A percentile compares a stretch with the other conserved stretches of the same genome.
Evolutionary conservation across 495 filamentous ascomycete genomes (phyloP).

Genomic region (Parachaetomium inaequale): DNA sequence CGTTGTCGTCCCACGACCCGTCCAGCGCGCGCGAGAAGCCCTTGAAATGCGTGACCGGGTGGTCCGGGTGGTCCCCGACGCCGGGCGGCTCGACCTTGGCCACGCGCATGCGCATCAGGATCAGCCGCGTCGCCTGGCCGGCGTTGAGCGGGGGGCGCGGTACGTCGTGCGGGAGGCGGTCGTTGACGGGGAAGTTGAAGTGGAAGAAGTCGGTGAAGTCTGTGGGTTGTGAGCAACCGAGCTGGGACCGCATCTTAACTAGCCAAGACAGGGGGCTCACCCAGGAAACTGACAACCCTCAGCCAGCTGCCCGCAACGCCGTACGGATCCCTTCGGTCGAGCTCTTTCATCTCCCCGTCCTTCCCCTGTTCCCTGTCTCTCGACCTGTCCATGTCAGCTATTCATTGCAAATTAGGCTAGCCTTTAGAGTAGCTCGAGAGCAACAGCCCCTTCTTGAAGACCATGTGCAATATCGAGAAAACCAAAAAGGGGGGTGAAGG

Average conservation of each 20-base stretch:
- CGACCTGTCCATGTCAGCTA: no score
- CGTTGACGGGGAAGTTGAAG: constrained; percentile 53
- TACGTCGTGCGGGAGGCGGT: constrained; percentile 31
- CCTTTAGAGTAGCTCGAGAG: no score
- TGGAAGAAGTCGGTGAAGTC: constrained; percentile 61
- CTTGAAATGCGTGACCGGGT: constrained; percentile 57
- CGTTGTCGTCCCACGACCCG: constrained; percentile 56
- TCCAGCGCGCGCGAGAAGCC: constrained; percentile 55
- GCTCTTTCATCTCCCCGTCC: constrained; percentile 8
- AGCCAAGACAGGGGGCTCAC: constrained; percentile 4
- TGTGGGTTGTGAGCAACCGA: background rate
- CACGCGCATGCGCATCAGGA: constrained; percentile 57
- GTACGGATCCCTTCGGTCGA: constrained; percentile 56
- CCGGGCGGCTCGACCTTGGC: constrained; percentile 50
- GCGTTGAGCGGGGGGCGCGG: constrained; percentile 49
- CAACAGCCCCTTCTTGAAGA: no score
- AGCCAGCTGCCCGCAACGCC: constrained; percentile 58
- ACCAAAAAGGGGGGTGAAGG: no score
- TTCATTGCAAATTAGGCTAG: no score
- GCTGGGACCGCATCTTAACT: background rate
- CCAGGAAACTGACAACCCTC: constrained; percentile 53
- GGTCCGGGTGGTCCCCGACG: constrained; percentile 41
- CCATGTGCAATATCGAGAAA: no score
- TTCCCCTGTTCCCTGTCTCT: constrained; percentile 10
- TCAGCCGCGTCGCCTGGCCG: constrained; percentile 60